Base-by-base conservation (phyloP, 257 asterid species). In the Penstemon barbatus region DNA sequence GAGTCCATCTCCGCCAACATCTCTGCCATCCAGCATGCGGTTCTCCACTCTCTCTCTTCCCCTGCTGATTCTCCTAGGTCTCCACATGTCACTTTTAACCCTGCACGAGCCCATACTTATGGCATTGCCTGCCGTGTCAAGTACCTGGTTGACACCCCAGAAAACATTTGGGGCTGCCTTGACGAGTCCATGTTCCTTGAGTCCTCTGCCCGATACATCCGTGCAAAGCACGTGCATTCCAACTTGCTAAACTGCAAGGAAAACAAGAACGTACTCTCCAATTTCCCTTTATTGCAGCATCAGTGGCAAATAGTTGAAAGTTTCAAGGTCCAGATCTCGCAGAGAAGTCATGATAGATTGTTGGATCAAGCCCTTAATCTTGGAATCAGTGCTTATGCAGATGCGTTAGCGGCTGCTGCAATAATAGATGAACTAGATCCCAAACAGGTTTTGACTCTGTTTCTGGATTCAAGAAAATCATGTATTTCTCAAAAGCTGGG, bases 61-160 rank as follows among this genome's bases (percentile, higher is more conserved):
- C 79, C 96, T 7, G 82, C 83, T 41, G 87, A 78, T 64, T 74
- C 73, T 54, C 88, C 96, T 1, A 85, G 75, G 60, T 77, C 96
- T 58, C 83, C 95, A 9, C 87, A 63, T 40, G 70, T 74, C 69
- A 45, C 80, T 44, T 67, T 68, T 37, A 77, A 83, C 51, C 86
- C 92, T 9, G 80, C 78, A 12, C 81, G 93, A 69, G 80, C 92
- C 11, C 81, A 83, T 5, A 84, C 74, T 69, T 94, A 94, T 70
- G 97, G 91, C 62, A 84, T 94, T 42, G 99, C 97, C 8, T 94
- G 97, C 75, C 79, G 99, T 54, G 99, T 94, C 70, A 94, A 94
- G 89, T 94, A 94, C 80, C 81, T 94, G 33, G 99, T 94, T n/a
- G 99, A 94, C 79, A 91, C 97, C 43, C 99, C 97, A 9, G 99